These are phyloP conservation scores for Lactarius sp. DNA, from an alignment of 768 basidiomycete species.

Conservation along the genomic window DNA sequence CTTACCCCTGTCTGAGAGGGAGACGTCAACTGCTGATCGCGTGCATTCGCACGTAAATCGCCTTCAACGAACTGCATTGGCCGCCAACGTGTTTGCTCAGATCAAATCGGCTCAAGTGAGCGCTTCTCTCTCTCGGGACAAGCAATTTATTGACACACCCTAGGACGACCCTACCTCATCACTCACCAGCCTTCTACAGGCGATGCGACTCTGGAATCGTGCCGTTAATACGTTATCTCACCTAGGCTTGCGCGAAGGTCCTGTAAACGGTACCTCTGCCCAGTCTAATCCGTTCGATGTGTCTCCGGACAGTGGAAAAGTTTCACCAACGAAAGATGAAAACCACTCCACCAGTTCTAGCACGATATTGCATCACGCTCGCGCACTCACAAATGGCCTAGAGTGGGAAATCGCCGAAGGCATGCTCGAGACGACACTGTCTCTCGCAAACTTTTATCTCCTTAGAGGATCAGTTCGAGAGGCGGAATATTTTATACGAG, in stretches of 20 bases:
- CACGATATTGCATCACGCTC: slow-evolving; percentile 24
- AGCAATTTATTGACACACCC: slow-evolving; percentile 2
- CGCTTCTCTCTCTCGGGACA: background rate
- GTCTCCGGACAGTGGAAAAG: slow-evolving; percentile 37
- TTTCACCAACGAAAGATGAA: slow-evolving; percentile 36
- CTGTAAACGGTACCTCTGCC: slow-evolving; percentile 30
- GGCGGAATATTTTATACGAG: slow-evolving; percentile 77
- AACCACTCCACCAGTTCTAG: slow-evolving; percentile 24
- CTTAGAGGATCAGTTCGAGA: slow-evolving; percentile 78
- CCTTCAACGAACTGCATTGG: slow-evolving; percentile 68
- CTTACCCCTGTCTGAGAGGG: slow-evolving; percentile 43
- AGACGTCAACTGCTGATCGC: slow-evolving; percentile 47
- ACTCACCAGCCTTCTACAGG: slow-evolving; percentile 57
- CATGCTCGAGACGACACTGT: slow-evolving; percentile 60
- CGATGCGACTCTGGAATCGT: slow-evolving; percentile 75
- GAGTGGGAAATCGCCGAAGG: slow-evolving; percentile 78
- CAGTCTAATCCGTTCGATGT: slow-evolving; percentile 59
- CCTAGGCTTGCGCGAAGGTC: slow-evolving; percentile 39
- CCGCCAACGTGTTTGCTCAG: slow-evolving; percentile 59
- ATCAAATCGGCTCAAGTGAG: slow-evolving; percentile 64
- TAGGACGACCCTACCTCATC: slow-evolving; percentile 61
- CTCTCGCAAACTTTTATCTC: slow-evolving; percentile 60
- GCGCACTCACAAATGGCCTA: slow-evolving; percentile 45
- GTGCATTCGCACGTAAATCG: slow-evolving; percentile 53
- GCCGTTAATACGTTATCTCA: slow-evolving; percentile 66